Evolutionary conservation across 2,329 filamentous ascomycete species (phyloP).

Genomic region (Lachnellula occidentalis): DNA sequence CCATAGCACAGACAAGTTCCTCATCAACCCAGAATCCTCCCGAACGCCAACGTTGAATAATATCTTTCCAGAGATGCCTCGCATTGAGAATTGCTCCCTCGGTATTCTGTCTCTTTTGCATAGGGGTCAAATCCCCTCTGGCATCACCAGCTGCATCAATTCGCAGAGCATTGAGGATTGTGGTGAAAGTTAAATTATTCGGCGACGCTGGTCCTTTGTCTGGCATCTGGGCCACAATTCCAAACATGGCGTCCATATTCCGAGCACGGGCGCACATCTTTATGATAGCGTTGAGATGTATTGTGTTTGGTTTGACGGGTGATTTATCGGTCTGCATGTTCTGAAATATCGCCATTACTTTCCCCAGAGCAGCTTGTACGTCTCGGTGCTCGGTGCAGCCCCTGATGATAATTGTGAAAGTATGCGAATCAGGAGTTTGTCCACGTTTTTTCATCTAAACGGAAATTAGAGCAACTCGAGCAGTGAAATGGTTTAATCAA

Average conservation of each 20-base stretch:
- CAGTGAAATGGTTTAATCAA: background rate
- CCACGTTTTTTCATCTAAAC: constrained; percentile 87
- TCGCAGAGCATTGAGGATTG: constrained; percentile 72
- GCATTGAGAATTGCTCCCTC: constrained; percentile 56
- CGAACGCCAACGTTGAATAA: constrained; percentile 68
- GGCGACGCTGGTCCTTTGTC: constrained; percentile 56
- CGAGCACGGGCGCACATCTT: constrained; percentile 69
- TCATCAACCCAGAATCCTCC: constrained; percentile 72
- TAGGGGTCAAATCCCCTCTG: constrained; percentile 25
- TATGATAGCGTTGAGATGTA: constrained; percentile 85
- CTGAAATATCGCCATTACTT: constrained; percentile 72
- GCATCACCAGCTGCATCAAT: constrained; percentile 33
- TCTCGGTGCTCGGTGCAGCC: constrained; percentile 62
- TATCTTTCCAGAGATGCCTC: constrained; percentile 73
- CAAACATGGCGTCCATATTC: constrained; percentile 78
- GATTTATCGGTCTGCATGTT: constrained; percentile 61
- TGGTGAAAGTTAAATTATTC: constrained; percentile 71
- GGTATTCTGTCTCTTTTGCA: constrained; percentile 29
- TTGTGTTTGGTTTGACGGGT: constrained; percentile 64
- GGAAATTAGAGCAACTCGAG: constrained; percentile 3
- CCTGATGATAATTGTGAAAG: constrained; percentile 77
- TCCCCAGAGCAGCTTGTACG: constrained; percentile 53
- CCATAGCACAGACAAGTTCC: constrained; percentile 75
- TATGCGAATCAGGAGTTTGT: constrained; percentile 73
- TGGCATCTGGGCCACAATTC: constrained; percentile 67